Percentiles rank a stretch among this genome's conserved stretches.
Evolutionary conservation across 148 eudicot genomes (phyloP).

Genomic region (Cornus suecica): DNA sequence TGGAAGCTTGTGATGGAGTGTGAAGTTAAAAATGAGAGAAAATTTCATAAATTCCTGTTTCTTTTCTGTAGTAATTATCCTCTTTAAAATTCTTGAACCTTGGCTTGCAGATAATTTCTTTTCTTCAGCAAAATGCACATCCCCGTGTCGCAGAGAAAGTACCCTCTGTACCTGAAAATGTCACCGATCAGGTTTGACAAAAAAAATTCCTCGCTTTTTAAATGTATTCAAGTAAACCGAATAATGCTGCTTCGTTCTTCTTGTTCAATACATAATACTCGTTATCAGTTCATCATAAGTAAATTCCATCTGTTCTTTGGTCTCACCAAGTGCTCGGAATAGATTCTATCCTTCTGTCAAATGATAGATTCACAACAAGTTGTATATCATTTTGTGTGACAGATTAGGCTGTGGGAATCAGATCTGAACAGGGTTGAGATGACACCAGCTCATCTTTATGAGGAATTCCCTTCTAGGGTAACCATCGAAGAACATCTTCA

Average conservation of each 20-base stretch:
- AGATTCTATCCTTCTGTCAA: background rate
- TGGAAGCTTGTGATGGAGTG: background rate
- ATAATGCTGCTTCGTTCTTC: background rate
- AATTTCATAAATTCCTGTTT: background rate
- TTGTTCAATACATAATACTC: background rate
- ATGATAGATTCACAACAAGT: background rate
- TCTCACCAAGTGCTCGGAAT: background rate
- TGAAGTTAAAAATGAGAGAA: background rate
- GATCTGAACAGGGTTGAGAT: conserved; percentile 86
- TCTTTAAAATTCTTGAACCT: background rate
- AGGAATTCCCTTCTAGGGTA: conserved; percentile 80
- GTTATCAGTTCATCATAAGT: background rate
- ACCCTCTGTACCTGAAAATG: conserved; percentile 97
- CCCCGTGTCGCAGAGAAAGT: conserved; percentile 82
- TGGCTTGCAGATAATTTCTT: conserved; percentile 74
- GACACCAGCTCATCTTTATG: conserved; percentile 65
- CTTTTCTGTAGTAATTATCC: background rate
- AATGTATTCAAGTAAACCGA: background rate
- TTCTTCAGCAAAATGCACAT: conserved; percentile 98
- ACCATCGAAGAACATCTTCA: conserved; percentile 5
- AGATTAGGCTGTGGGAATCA: conserved; percentile 96
- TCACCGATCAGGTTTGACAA: conserved; percentile 90
- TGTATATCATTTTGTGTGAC: conserved; percentile 16
- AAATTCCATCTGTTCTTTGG: background rate
- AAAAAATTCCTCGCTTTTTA: background rate